These are phyloP conservation scores for Myxozyma sirexii DNA, from an alignment of 805 yeast genomes.

Conservation along the genomic window DNA sequence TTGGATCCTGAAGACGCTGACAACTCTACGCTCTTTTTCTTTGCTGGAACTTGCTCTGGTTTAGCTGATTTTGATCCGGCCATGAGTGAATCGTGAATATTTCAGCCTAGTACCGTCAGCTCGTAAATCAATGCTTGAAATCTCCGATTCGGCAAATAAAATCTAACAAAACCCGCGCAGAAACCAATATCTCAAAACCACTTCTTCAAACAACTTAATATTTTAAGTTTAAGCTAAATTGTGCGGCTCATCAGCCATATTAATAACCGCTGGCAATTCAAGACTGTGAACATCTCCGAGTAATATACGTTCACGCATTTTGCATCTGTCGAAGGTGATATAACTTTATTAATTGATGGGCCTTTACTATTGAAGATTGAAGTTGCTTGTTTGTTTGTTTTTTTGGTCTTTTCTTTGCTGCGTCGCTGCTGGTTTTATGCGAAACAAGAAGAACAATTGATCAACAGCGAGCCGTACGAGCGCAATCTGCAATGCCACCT, in stretches of 20 bases:
- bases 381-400: too few relatives aligned
- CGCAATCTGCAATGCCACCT: conserved; percentile 1
- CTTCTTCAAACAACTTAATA: too few relatives aligned
- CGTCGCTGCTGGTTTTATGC: not conserved
- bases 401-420: too few relatives aligned
- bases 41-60: not conserved
- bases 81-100: not conserved
- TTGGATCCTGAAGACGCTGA: not conserved
- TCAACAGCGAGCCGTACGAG: not conserved
- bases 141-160: not conserved
- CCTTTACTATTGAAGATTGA: too few relatives aligned
- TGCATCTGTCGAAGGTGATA: too few relatives aligned
- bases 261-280: not conserved
- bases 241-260: not conserved
- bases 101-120: not conserved
- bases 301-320: too few relatives aligned
- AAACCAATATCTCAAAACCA: too few relatives aligned
- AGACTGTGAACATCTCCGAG: not conserved
- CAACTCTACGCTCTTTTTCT: not conserved
- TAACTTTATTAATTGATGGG: too few relatives aligned
- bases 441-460: not conserved
- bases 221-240: too few relatives aligned
- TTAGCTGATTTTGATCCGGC: conserved; percentile 1
- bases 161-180: too few relatives aligned
- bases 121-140: not conserved